Conservation (phyloP, 805 yeast genomes). For the Starmerella tilneyi region DNA sequence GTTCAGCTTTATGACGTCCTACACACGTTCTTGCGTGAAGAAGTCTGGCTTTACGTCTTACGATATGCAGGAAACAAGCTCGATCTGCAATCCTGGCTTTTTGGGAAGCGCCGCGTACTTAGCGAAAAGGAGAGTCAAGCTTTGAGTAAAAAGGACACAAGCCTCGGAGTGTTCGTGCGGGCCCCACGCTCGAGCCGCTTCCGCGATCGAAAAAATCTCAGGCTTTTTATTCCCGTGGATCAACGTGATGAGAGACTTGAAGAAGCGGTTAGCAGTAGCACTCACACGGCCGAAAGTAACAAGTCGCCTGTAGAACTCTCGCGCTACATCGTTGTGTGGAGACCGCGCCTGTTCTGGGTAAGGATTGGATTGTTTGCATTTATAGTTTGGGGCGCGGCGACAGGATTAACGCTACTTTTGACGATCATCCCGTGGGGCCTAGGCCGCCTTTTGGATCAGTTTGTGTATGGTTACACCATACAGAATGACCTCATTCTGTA, state of each 20-base stretch:
- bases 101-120: slow-evolving; percentile 33
- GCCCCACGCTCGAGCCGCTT: slow-evolving; percentile 66
- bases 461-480: background rate
- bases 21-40: slow-evolving; percentile 42
- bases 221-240: slow-evolving; percentile 73
- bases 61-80: slow-evolving; percentile 8
- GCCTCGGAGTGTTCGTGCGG: slow-evolving; percentile 70
- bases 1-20: slow-evolving; percentile 48
- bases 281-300: too few species aligned
- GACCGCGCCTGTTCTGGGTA: slow-evolving; percentile 65
- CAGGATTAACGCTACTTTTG: slow-evolving; percentile 1
- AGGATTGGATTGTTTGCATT: slow-evolving; percentile 45
- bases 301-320: slow-evolving; percentile 35
- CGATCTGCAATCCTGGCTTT: slow-evolving; percentile 33
- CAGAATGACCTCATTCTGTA: slow-evolving; percentile 15
- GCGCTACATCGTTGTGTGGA: slow-evolving; percentile 64
- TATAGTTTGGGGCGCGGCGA: slow-evolving; percentile 35
- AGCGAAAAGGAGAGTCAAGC: slow-evolving; percentile 37
- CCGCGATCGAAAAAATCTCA: slow-evolving; percentile 51
- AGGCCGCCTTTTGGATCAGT: slow-evolving; percentile 16
- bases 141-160: slow-evolving; percentile 46
- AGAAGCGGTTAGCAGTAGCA: too few species aligned
- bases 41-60: slow-evolving; percentile 26
- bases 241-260: slow-evolving; percentile 46
- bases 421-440: slow-evolving; percentile 18